A percentile compares a stretch with the other conserved stretches of the same genome.
These are phyloP conservation scores for Dissophora ornata DNA, from an alignment of 192 early-diverging fungal genomes.

Conservation along the genomic window DNA sequence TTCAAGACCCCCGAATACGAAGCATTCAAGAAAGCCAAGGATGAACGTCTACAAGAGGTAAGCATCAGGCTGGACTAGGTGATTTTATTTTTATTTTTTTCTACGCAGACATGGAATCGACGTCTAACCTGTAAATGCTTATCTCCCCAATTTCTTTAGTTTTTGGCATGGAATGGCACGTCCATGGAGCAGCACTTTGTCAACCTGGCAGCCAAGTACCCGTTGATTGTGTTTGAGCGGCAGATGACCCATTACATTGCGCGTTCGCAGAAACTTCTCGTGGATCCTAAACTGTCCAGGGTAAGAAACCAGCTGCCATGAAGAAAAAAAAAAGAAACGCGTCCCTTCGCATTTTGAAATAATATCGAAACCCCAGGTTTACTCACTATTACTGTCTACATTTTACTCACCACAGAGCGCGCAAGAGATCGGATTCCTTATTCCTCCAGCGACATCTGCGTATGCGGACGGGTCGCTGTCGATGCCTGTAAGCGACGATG, in stretches of 20 bases:
- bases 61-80: not conserved
- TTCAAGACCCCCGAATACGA: constrained; percentile 60
- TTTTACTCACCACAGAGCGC: constrained; percentile 14
- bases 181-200: constrained; percentile 56
- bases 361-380: too few relatives aligned
- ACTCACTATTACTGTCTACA: not conserved
- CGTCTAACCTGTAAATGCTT: too few relatives aligned
- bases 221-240: constrained; percentile 59
- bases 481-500: constrained; percentile 64
- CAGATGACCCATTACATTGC: constrained; percentile 63
- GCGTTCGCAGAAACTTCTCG: constrained; percentile 58
- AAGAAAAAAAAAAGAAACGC: too few relatives aligned
- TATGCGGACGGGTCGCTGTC: constrained; percentile 63
- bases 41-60: constrained; percentile 59
- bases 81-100: too few relatives aligned
- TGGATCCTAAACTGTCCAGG: constrained; percentile 57
- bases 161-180: constrained; percentile 36
- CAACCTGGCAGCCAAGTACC: constrained; percentile 55
- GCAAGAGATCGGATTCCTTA: constrained; percentile 32
- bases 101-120: too few relatives aligned
- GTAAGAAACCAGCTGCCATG: too few relatives aligned
- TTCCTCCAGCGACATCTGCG: constrained; percentile 56
- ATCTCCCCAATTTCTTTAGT: too few relatives aligned
- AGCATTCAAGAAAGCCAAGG: constrained; percentile 59
- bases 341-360: too few relatives aligned